Percentiles rank a stretch among this genome's conserved stretches.
Conservation (phyloP, 2,329 filamentous ascomycete species). For the Pseudogymnoascus sp. region DNA sequence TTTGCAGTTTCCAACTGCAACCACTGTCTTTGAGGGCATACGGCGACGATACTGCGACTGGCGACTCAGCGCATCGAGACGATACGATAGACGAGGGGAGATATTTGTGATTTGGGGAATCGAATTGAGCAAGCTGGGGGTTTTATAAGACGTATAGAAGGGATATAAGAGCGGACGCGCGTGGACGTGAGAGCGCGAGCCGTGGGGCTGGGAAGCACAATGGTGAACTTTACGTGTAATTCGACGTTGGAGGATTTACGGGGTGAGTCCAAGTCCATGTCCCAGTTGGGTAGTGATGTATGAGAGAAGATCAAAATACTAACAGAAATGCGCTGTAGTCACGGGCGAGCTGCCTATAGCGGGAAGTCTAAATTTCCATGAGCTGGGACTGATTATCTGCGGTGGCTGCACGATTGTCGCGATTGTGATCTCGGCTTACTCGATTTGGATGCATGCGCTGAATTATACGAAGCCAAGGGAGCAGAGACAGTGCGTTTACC, state of each 20-base stretch:
- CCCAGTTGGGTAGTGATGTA: neutral
- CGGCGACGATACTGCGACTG: neutral
- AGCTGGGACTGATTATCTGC: constrained; percentile 44
- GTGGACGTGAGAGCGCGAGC: neutral
- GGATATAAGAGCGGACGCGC: neutral
- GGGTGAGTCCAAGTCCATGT: constrained; percentile 21
- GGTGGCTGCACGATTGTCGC: constrained; percentile 42
- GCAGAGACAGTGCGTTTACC: constrained; percentile 43
- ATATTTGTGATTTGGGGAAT: neutral
- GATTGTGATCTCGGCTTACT: constrained; percentile 44
- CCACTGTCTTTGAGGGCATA: too few relatives aligned
- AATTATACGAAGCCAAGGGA: constrained; percentile 54
- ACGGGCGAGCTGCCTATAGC: constrained; percentile 38
- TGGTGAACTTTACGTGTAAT: constrained; percentile 23
- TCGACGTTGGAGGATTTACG: constrained; percentile 29
- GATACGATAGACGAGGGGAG: neutral
- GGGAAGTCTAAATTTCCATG: constrained; percentile 45
- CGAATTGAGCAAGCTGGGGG: neutral
- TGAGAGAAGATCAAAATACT: constrained; percentile 12
- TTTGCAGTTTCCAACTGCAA: neutral
- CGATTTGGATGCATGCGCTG: constrained; percentile 50
- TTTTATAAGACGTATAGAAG: neutral
- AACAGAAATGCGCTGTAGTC: constrained; percentile 20
- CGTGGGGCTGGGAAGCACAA: neutral
- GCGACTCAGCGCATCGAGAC: too few relatives aligned